A percentile compares a stretch with the other conserved stretches of the same genome.
These are phyloP conservation scores for Boletus sp. DNA, from an alignment of 768 basidiomycete genomes.

Conservation along the genomic window DNA sequence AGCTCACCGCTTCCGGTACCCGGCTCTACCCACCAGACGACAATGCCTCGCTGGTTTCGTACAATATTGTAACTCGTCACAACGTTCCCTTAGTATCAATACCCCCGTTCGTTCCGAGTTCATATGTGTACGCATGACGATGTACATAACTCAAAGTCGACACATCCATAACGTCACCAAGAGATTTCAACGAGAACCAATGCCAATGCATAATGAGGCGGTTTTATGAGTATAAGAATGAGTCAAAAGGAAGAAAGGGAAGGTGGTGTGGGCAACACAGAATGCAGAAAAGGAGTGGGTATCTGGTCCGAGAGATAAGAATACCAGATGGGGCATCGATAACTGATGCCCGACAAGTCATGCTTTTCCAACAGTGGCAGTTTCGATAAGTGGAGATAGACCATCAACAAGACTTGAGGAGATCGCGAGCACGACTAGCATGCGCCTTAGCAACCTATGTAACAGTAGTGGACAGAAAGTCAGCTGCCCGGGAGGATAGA, in stretches of 20 bases:
- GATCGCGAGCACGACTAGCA: slow-evolving; percentile 51
- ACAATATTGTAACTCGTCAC: too few relatives aligned
- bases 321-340: neutral
- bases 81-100: neutral
- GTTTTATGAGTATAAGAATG: neutral
- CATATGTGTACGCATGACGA: neutral
- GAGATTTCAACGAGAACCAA: slow-evolving; percentile 6
- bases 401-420: slow-evolving; percentile 56
- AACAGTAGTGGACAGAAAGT: neutral
- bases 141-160: neutral
- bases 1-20: neutral
- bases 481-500: slow-evolving; percentile 14
- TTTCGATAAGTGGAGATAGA: neutral
- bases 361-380: neutral
- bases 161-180: neutral
- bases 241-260: neutral
- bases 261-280: neutral
- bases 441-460: slow-evolving; percentile 55
- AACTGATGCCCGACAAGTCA: neutral
- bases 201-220: slow-evolving; percentile 2
- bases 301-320: slow-evolving; percentile 14
- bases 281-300: slow-evolving; percentile 12
- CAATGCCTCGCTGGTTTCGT: too few relatives aligned
- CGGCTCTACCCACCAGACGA: neutral
- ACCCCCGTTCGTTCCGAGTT: neutral